These are phyloP conservation scores for Musa beccarii DNA, from an alignment of 176 grass and related monocot species.

Conservation along the genomic window DNA sequence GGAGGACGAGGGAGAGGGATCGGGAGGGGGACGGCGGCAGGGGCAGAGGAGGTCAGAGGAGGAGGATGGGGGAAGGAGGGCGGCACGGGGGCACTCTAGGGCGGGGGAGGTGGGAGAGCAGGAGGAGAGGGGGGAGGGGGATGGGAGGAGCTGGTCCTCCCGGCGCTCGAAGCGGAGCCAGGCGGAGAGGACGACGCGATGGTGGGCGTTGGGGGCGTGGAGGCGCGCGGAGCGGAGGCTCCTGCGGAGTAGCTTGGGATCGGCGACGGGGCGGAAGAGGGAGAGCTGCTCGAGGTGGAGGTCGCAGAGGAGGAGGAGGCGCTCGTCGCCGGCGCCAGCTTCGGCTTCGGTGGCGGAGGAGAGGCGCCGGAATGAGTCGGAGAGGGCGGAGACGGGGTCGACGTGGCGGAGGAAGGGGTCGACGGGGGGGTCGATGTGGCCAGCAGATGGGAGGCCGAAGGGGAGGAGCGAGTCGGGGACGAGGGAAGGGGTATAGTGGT, in stretches of 20 bases:
- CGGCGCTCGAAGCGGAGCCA: slow-evolving; percentile 88
- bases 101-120: slow-evolving; percentile 58
- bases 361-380: slow-evolving; percentile 45
- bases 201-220: slow-evolving; percentile 65
- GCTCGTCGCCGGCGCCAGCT: not conserved
- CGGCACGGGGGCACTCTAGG: slow-evolving; percentile 77
- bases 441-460: slow-evolving; percentile 55
- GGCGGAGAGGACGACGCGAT: slow-evolving; percentile 73
- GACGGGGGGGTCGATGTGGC: slow-evolving; percentile 55
- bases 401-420: slow-evolving; percentile 64
- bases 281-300: slow-evolving; percentile 81
- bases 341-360: slow-evolving; percentile 14
- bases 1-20: slow-evolving; percentile 8
- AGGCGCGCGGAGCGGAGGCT: slow-evolving; percentile 53
- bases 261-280: slow-evolving; percentile 45
- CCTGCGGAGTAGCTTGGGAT: slow-evolving; percentile 56
- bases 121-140: slow-evolving; percentile 34
- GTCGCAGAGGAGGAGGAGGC: slow-evolving; percentile 43
- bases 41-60: slow-evolving; percentile 39
- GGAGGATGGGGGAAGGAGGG: slow-evolving; percentile 33
- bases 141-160: slow-evolving; percentile 68
- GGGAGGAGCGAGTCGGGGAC: slow-evolving; percentile 48
- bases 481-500: slow-evolving; percentile 34
- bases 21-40: slow-evolving; percentile 29
- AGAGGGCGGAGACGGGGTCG: slow-evolving; percentile 56